phyloP scores from a whole-genome alignment of 2,329 filamentous ascomycete genomes.

The Fusarium globosum region DNA sequence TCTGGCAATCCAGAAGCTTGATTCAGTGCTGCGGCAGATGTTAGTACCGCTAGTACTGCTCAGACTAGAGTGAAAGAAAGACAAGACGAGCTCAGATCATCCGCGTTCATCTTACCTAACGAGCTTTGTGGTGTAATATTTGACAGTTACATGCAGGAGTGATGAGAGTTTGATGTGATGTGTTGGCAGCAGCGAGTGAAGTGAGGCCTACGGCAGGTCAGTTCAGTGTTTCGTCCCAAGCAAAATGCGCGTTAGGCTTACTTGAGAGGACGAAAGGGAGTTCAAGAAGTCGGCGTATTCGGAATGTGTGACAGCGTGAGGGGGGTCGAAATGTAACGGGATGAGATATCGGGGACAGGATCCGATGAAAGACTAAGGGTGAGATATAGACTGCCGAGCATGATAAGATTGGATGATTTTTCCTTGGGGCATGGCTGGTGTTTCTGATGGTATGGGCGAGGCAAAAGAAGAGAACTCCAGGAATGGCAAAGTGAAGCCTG shows the following conservation, averaged over 20 bases:
- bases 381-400: background rate
- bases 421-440: background rate
- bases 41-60: background rate
- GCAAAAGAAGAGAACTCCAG: background rate
- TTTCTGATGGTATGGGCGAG: background rate
- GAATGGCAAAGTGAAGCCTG: background rate
- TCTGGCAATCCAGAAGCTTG: background rate
- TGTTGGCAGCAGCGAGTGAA: background rate
- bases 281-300: background rate
- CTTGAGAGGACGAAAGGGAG: too few species aligned
- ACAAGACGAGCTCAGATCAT: background rate
- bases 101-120: background rate
- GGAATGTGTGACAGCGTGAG: background rate
- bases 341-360: too few species aligned
- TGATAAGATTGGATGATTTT: fast-evolving
- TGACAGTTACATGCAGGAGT: too few species aligned
- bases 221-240: background rate
- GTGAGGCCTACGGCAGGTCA: background rate
- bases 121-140: background rate
- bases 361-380: background rate
- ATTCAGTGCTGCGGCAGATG: background rate
- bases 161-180: background rate
- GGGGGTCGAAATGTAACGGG: background rate
- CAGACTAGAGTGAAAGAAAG: background rate
- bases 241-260: background rate